These are phyloP conservation scores for Ustilago shanxiensis DNA, from an alignment of 1,284 basidiomycete genomes.

Conservation along the genomic window DNA sequence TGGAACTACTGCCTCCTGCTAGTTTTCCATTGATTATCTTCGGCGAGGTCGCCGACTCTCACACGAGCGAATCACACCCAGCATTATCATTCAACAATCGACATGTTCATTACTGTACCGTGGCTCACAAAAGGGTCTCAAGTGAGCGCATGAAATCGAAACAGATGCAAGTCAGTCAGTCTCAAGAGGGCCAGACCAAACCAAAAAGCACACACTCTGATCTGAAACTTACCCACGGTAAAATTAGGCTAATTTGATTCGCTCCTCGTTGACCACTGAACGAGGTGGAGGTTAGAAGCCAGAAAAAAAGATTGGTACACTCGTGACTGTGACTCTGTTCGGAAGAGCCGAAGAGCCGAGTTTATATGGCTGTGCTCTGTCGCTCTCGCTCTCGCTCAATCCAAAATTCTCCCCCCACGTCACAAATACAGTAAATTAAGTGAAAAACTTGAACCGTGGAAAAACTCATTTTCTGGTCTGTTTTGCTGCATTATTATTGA, in stretches of 20 bases:
- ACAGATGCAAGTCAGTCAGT: not conserved
- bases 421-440: too few relatives aligned
- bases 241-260: slow-evolving; percentile 15
- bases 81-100: too few relatives aligned
- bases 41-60: not conserved
- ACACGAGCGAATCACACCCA: too few relatives aligned
- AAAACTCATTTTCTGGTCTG: not conserved
- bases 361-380: not conserved
- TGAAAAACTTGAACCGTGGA: not conserved
- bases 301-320: too few relatives aligned
- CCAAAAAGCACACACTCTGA: too few relatives aligned
- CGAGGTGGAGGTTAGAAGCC: not conserved
- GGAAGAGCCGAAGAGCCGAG: not conserved
- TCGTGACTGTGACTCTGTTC: not conserved
- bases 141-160: too few relatives aligned
- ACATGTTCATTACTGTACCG: too few relatives aligned
- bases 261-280: too few relatives aligned
- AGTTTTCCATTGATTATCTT: too few relatives aligned
- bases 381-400: not conserved
- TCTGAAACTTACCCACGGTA: slow-evolving; percentile 22
- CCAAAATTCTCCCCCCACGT: not conserved
- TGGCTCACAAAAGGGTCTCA: too few relatives aligned
- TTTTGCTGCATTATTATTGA: not conserved
- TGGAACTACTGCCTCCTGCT: too few relatives aligned
- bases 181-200: slow-evolving; percentile 4